Conservation (phyloP, 208 protist genomes). For the Leishmania amazonensis region DNA sequence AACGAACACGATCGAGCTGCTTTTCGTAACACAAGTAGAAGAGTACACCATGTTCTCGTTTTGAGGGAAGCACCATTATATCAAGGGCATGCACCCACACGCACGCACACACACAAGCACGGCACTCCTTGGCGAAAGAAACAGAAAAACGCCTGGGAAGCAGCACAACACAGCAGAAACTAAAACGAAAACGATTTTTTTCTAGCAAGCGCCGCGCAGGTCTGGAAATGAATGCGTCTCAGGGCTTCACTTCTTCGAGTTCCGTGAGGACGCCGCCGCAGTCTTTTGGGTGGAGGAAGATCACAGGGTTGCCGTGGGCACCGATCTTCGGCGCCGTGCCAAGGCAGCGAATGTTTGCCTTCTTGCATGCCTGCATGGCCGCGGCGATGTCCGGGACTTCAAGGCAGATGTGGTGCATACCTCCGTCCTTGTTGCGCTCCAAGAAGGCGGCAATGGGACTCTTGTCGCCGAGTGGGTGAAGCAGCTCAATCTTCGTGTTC, state of each 20-base stretch:
- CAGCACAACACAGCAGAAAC: background rate
- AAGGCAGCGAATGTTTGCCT: constrained; percentile 76
- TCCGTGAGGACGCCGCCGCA: constrained; percentile 92
- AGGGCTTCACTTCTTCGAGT: constrained; percentile 79
- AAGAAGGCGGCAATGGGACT: constrained; percentile 92
- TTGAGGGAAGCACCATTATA: too few relatives aligned
- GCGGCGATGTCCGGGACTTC: constrained; percentile 75
- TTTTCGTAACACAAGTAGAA: background rate
- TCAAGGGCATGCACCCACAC: too few relatives aligned
- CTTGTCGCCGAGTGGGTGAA: constrained; percentile 89
- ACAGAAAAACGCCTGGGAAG: background rate
- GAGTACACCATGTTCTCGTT: too few relatives aligned
- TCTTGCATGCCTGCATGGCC: constrained; percentile 58
- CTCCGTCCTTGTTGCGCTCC: constrained; percentile 87
- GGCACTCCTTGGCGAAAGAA: background rate
- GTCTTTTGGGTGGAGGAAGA: constrained; percentile 93
- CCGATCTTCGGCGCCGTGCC: constrained; percentile 91
- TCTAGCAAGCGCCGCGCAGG: background rate
- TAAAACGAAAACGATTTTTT: background rate
- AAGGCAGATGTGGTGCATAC: constrained; percentile 95
- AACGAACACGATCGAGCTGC: background rate
- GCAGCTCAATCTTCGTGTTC: constrained; percentile 93
- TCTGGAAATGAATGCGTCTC: background rate
- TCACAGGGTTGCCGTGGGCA: constrained; percentile 94
- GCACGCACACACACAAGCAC: too few relatives aligned